These are phyloP conservation scores for Melanopsichium pennsylvanicum DNA, from an alignment of 1,284 basidiomycete species.

Conservation along the genomic window DNA sequence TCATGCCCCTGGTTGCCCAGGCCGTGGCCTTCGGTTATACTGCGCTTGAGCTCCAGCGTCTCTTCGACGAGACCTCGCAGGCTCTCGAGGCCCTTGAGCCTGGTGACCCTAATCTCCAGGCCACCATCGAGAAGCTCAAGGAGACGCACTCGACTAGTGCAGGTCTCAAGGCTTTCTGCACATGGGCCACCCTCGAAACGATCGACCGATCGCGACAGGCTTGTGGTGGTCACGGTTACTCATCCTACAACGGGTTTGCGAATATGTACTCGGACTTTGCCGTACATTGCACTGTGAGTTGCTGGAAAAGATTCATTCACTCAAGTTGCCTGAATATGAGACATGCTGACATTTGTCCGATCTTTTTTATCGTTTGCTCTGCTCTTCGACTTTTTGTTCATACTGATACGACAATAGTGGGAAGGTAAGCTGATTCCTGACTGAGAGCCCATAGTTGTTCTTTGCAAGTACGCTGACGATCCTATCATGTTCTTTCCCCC, in stretches of 20 bases:
- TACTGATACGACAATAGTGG: background rate
- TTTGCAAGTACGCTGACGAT: background rate
- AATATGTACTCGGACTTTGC: constrained; percentile 70
- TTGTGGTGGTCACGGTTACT: constrained; percentile 72
- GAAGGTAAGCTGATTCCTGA: constrained; percentile 5
- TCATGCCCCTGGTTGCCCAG: constrained; percentile 71
- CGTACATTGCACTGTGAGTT: constrained; percentile 63
- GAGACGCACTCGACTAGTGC: constrained; percentile 72
- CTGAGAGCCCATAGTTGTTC: background rate
- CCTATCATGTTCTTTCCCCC: background rate
- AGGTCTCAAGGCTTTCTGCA: constrained; percentile 73
- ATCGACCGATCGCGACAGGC: constrained; percentile 71
- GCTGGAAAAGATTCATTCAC: background rate
- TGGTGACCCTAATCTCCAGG: constrained; percentile 62
- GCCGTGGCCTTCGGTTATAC: constrained; percentile 72
- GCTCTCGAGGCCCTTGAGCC: constrained; percentile 70
- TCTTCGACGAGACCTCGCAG: constrained; percentile 68
- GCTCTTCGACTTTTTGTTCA: background rate
- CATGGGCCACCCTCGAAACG: constrained; percentile 71
- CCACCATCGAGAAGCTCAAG: constrained; percentile 69
- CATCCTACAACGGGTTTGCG: constrained; percentile 71
- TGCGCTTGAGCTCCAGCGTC: constrained; percentile 67
- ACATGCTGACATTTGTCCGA: background rate
- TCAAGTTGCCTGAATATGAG: background rate
- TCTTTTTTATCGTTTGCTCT: background rate